These are phyloP conservation scores for Chlorella sp. DNA, from an alignment of 139 green algal species.

Conservation along the genomic window DNA sequence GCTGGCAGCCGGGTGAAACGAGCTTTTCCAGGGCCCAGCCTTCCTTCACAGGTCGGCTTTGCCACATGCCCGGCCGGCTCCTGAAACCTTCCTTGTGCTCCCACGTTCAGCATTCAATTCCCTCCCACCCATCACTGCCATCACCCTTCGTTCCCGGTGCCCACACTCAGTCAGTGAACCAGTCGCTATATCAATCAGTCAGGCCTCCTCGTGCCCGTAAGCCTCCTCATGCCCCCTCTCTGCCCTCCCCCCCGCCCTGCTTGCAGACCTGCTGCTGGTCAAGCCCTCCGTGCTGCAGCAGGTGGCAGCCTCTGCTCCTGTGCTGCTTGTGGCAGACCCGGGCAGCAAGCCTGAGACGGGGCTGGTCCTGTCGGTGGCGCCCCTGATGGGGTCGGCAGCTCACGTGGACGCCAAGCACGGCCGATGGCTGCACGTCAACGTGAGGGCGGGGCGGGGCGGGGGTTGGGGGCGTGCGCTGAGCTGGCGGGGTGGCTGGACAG, in stretches of 20 bases:
- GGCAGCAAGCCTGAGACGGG: slow-evolving; percentile 52
- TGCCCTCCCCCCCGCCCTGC: not conserved
- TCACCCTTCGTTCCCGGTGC: not conserved
- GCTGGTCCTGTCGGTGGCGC: slow-evolving; percentile 76
- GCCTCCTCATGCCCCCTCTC: not conserved
- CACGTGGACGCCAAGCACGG: slow-evolving; percentile 64
- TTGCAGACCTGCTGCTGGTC: not conserved
- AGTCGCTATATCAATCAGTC: too few relatives aligned
- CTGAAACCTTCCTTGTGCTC: too few relatives aligned
- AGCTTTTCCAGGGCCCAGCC: too few relatives aligned
- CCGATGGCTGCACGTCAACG: slow-evolving; percentile 83
- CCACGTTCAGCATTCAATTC: too few relatives aligned
- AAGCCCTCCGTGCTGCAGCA: slow-evolving; percentile 27
- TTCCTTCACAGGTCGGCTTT: too few relatives aligned
- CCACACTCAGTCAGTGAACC: too few relatives aligned
- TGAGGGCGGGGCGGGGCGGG: not conserved
- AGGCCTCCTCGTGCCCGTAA: too few relatives aligned
- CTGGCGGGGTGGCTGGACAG: not conserved
- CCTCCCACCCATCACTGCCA: not conserved
- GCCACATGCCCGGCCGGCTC: too few relatives aligned
- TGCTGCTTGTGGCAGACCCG: slow-evolving; percentile 75
- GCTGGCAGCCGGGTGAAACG: not conserved
- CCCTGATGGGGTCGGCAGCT: slow-evolving; percentile 71
- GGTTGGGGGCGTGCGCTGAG: not conserved
- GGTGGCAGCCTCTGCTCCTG: slow-evolving; percentile 41